Base-by-base conservation (phyloP, 306 rosid genomes). In the Sicyos edulis region DNA sequence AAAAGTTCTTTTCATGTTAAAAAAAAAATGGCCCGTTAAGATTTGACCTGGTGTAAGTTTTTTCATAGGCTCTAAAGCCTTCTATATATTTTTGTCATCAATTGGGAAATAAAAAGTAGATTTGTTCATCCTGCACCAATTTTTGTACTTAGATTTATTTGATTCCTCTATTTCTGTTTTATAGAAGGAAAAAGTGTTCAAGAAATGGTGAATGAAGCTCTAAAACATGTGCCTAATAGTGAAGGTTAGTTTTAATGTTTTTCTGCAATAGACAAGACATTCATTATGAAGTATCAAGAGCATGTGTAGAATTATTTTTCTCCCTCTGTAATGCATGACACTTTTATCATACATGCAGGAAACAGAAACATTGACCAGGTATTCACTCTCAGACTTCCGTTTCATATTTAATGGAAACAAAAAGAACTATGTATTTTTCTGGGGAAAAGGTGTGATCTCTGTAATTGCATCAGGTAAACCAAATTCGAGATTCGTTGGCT, bases 121-220 rank as follows among this genome's bases (percentile, higher is more conserved):
- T 68, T 22, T 68, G 44, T 49, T 68, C 56, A 20, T 49, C 54
- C 53, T 68, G 57, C 42, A 22, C 19, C 72, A 68, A 5, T 49
- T 67, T 47, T 67, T 67, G 11, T 12, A 44, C 72, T 6, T 68
- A 21, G 40, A 22, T 68, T 68, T 68, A 68, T 71, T 71, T 26
- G 24, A 8, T 66, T 54, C 84, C 75, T 77, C 70, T 71, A 37
- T 77, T 45, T 60, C 63, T 54, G 74, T 75, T 74, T 40, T 78
- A 14, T 90, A 92, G 98, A 88, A 84, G 98, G 98, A 68, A 92
- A 92, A 76, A 84, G 93, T 16, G 98, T 92, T 79, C 96, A 92
- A 80, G 79, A 92, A 84, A 88, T 90, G 97, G 98, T 92, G 84
- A 58, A 81, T 54, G 98, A 88, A 85, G 96, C 98, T 75, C 96